Percentiles rank a stretch among this genome's conserved stretches.
phyloP scores from a whole-genome alignment of 345 rosid species.

The Noccaea bulbosa region DNA sequence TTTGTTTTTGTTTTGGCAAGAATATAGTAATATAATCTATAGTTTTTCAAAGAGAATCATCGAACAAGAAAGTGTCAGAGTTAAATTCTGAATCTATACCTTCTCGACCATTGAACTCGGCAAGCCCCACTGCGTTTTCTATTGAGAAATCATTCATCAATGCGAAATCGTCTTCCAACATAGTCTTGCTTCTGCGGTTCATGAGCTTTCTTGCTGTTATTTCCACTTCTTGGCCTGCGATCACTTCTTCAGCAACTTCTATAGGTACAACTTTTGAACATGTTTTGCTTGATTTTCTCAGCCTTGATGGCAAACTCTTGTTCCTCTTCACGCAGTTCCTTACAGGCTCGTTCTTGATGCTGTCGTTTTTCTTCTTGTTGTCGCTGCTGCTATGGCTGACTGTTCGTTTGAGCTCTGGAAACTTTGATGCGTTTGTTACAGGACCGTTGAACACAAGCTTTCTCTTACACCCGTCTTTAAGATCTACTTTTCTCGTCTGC shows the following conservation, averaged over 20 bases:
- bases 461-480: slow-evolving; percentile 36
- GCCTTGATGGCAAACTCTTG: slow-evolving; percentile 44
- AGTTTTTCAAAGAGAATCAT: slow-evolving; percentile 40
- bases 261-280: slow-evolving; percentile 47
- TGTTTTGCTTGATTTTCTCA: slow-evolving; percentile 47
- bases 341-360: slow-evolving; percentile 18
- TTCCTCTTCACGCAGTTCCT: slow-evolving; percentile 40
- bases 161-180: slow-evolving; percentile 47
- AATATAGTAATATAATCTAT: neutral
- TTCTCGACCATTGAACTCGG: slow-evolving; percentile 61
- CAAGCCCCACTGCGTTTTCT: slow-evolving; percentile 51
- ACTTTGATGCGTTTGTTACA: slow-evolving; percentile 34
- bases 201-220: slow-evolving; percentile 22
- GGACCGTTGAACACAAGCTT: slow-evolving; percentile 36
- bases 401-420: slow-evolving; percentile 43
- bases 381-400: slow-evolving; percentile 24
- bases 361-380: slow-evolving; percentile 16
- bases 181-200: slow-evolving; percentile 28
- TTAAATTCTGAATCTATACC: slow-evolving; percentile 53
- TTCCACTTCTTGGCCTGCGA: slow-evolving; percentile 27
- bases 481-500: slow-evolving; percentile 23
- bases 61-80: slow-evolving; percentile 47
- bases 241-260: slow-evolving; percentile 38
- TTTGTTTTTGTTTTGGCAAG: slow-evolving; percentile 13
- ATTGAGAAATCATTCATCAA: slow-evolving; percentile 48